phyloP scores from a whole-genome alignment of 805 yeast genomes.

The Starmerella asiatica region DNA sequence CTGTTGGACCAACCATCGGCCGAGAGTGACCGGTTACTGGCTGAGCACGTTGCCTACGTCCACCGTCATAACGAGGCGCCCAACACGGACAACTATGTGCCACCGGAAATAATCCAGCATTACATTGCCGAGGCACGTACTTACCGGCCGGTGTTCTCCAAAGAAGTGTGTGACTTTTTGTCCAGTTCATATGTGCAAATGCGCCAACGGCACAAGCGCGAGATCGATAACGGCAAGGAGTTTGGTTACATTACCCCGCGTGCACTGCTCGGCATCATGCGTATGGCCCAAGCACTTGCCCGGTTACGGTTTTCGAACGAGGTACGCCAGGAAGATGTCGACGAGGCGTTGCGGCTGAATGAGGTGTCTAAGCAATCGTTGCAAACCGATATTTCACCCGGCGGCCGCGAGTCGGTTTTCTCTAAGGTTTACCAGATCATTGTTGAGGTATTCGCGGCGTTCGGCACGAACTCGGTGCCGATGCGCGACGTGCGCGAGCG shows the following conservation, averaged over 20 bases:
- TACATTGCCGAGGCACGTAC: conserved; percentile 75
- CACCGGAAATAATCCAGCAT: conserved; percentile 69
- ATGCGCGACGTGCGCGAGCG: conserved; percentile 45
- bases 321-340: conserved; percentile 73
- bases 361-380: conserved; percentile 80
- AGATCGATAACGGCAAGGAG: conserved; percentile 44
- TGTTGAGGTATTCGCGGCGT: conserved; percentile 32
- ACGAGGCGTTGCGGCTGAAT: conserved; percentile 80
- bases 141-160: conserved; percentile 71
- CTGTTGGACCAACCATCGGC: conserved; percentile 72
- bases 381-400: conserved; percentile 36
- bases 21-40: conserved; percentile 72
- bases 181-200: conserved; percentile 75
- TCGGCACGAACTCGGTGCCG: conserved; percentile 29
- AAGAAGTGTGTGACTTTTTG: conserved; percentile 73
- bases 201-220: conserved; percentile 79
- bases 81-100: conserved; percentile 53
- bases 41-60: conserved; percentile 87
- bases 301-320: conserved; percentile 64
- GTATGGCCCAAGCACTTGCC: conserved; percentile 91
- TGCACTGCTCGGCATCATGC: conserved; percentile 75
- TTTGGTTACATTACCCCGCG: conserved; percentile 93
- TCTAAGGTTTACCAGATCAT: conserved; percentile 63
- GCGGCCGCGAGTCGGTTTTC: conserved; percentile 34
- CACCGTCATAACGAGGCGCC: conserved; percentile 92